Percentiles rank a stretch among this genome's conserved stretches.
Evolutionary conservation across 1,284 basidiomycete genomes (phyloP).

Genomic region (Omphalotus olearius): DNA sequence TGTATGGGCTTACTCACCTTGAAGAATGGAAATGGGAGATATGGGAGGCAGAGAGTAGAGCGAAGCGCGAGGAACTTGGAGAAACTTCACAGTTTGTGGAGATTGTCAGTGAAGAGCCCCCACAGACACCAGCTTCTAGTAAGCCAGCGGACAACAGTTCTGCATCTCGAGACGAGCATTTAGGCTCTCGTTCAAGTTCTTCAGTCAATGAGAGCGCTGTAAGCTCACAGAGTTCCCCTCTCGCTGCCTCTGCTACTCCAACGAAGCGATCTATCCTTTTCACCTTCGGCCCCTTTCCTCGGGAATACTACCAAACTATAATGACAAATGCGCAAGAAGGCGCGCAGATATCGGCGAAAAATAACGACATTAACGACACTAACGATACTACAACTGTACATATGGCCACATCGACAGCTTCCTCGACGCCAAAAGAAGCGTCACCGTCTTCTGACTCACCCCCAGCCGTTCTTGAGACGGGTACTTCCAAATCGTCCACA

Average conservation of each 20-base stretch:
- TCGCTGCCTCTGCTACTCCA: not conserved
- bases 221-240: not conserved
- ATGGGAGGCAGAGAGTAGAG: constrained; percentile 63
- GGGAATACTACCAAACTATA: not conserved
- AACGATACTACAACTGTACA: not conserved
- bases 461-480: not conserved
- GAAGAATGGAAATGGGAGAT: constrained; percentile 94
- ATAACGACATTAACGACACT: too few relatives aligned
- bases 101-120: constrained; percentile 14
- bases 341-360: too few relatives aligned
- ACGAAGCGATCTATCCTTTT: not conserved
- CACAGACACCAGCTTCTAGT: constrained; percentile 6
- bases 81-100: constrained; percentile 14
- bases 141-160: not conserved
- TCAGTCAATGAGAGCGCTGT: not conserved
- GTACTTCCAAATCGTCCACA: not conserved
- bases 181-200: not conserved
- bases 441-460: not conserved
- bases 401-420: not conserved
- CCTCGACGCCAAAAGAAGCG: not conserved
- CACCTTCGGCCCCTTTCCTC: not conserved
- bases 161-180: not conserved
- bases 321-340: not conserved
- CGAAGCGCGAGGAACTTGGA: constrained; percentile 32
- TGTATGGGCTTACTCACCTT: constrained; percentile 95